Evolutionary conservation across 192 early-diverging fungal genomes (phyloP).

Genomic region (Obelidium mucronatum): DNA sequence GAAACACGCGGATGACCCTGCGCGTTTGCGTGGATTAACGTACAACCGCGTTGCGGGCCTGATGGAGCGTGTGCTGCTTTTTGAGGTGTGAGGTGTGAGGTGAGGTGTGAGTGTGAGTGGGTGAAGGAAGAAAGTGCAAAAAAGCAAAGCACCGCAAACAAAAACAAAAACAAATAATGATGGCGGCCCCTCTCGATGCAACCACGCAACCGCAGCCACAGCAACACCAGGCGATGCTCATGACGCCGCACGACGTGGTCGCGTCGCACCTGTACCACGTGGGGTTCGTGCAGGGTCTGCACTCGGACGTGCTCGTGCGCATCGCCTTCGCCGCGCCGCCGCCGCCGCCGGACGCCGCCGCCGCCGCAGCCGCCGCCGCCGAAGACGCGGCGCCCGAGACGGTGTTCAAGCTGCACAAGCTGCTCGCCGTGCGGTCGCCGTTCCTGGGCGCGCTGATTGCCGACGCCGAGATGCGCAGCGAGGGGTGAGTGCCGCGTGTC

Average conservation of each 20-base stretch:
- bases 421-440: conserved; percentile 57
- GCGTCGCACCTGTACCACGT: conserved; percentile 61
- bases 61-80: conserved; percentile 39
- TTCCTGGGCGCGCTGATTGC: conserved; percentile 45
- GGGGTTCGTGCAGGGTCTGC: conserved; percentile 54
- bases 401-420: conserved; percentile 60
- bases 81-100: conserved; percentile 35
- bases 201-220: not conserved
- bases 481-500: conserved; percentile 7
- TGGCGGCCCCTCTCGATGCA: conserved; percentile 29
- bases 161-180: conserved; percentile 20
- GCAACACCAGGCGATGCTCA: conserved; percentile 5
- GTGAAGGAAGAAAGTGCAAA: not conserved
- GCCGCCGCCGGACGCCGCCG: conserved; percentile 52
- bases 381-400: conserved; percentile 31
- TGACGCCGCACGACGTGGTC: conserved; percentile 54
- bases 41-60: conserved; percentile 44
- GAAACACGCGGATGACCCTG: conserved; percentile 40
- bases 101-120: too few species aligned
- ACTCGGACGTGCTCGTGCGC: conserved; percentile 56
- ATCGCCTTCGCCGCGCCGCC: conserved; percentile 43
- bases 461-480: conserved; percentile 40
- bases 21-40: conserved; percentile 40
- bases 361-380: conserved; percentile 37
- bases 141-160: not conserved